Percentiles rank a stretch among this genome's conserved stretches.
Evolutionary conservation across 2,329 filamentous ascomycete species (phyloP).

Genomic region (Colletotrichum somersetense): DNA sequence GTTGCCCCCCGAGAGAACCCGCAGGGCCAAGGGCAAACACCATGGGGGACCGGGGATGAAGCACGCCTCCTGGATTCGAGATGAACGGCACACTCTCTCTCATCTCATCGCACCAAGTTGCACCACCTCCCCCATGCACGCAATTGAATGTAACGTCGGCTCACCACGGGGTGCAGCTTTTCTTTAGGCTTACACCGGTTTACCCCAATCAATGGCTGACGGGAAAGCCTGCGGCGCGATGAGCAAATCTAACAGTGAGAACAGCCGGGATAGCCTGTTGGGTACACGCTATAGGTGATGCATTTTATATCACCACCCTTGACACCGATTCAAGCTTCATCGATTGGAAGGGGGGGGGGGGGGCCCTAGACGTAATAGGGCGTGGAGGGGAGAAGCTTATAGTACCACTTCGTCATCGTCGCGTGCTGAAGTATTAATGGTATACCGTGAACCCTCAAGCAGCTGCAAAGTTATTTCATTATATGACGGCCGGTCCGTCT

Average conservation of each 20-base stretch:
- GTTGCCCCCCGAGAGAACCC: conserved; percentile 9
- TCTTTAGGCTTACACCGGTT: conserved; percentile 18
- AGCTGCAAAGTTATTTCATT: not conserved
- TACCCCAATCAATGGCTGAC: conserved; percentile 8
- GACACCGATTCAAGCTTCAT: conserved; percentile 21
- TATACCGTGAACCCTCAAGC: not conserved
- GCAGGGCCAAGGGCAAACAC: conserved; percentile 4
- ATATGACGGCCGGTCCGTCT: not conserved
- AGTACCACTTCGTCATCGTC: not conserved
- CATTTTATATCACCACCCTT: conserved; percentile 22
- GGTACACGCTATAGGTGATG: conserved; percentile 22
- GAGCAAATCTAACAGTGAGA: not conserved
- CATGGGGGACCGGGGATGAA: conserved; percentile 13
- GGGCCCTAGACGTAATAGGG: not conserved
- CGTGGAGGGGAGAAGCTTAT: not conserved
- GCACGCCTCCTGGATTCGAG: conserved; percentile 29
- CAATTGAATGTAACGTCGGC: conserved; percentile 33
- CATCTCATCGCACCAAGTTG: conserved; percentile 35
- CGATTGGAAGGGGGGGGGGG: not conserved
- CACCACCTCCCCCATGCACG: conserved; percentile 20
- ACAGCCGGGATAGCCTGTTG: not conserved
- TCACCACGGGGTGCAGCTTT: conserved; percentile 5
- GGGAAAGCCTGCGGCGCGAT: conserved; percentile 5
- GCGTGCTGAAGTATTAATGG: not conserved
- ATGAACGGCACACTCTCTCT: conserved; percentile 29